A percentile compares a stretch with the other conserved stretches of the same genome.
These are phyloP conservation scores for Carex kokanica DNA, from an alignment of 176 grass and related monocot genomes.

Conservation along the genomic window DNA sequence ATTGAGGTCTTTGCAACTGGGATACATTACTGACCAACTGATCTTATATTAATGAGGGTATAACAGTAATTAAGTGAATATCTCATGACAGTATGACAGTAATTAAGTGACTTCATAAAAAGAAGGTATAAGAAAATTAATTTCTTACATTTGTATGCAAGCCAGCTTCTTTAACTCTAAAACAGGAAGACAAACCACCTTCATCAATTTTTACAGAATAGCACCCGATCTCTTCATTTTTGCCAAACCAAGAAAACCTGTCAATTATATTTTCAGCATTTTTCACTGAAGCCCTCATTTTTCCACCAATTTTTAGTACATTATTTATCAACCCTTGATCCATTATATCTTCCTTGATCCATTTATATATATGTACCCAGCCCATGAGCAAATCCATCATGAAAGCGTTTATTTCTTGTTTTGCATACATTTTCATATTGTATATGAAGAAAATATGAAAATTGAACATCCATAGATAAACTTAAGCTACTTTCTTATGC, in stretches of 20 bases:
- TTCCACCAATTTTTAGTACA: slow-evolving; percentile 32
- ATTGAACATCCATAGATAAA: too few species aligned
- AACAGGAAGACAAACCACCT: slow-evolving; percentile 51
- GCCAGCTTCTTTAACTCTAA: slow-evolving; percentile 77
- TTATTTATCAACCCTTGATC: slow-evolving; percentile 48
- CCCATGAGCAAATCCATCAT: slow-evolving; percentile 53
- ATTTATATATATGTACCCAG: slow-evolving; percentile 97
- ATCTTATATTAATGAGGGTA: not conserved
- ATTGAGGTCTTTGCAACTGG: not conserved
- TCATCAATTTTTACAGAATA: slow-evolving; percentile 53
- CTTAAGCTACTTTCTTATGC: slow-evolving; percentile 45
- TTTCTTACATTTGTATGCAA: slow-evolving; percentile 57
- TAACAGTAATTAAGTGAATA: not conserved
- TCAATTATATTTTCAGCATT: slow-evolving; percentile 53
- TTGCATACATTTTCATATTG: slow-evolving; percentile 48
- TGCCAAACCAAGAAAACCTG: slow-evolving; percentile 45
- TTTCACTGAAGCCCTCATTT: slow-evolving; percentile 61
- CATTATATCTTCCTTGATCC: slow-evolving; percentile 89
- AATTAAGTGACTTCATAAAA: not conserved
- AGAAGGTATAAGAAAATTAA: slow-evolving; percentile 8
- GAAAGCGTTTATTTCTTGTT: slow-evolving; percentile 48
- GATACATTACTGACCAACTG: not conserved
- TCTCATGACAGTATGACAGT: not conserved
- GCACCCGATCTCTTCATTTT: slow-evolving; percentile 44
- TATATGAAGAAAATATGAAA: slow-evolving; percentile 65